Evolutionary conservation across 345 rosid species (phyloP), one percentile per base, ranked within the genome.

Genomic region (Salix viminalis): DNA sequence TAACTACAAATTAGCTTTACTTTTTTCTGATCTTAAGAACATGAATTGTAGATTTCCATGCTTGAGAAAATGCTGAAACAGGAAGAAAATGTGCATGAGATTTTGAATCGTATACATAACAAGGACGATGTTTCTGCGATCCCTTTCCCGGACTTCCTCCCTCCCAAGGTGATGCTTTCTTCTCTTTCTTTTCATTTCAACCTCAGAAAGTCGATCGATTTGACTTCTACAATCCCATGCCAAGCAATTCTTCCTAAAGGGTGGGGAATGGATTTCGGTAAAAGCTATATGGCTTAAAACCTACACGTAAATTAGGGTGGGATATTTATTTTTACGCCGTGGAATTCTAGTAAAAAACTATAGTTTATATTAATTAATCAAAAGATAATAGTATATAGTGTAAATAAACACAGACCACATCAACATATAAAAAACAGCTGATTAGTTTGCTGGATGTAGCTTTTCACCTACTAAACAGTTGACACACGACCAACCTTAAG

Each of bases 61-160:
- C 92, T 95, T 76, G 86, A 87, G 69, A 89, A 91, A 74, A 86
- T 91, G 97, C 81, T 95, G 75, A 84, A 86, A 70, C 96, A 92
- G 82, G 97, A 95, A 87, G 94, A 91, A 68, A 89, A 83, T 71
- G 86, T 89, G 87, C 92, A 88, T 67, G 91, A 89, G 78, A 83
- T 90, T 79, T 84, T 93, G 84, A 88, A 87, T 62, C 77, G 66
- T 23, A 85, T 89, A 12, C 93, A 90, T 75, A 73, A 80, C 82
- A 84, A 76, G 41, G 80, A 76, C 28, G 76, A 78, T 72, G 88
- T 83, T 64, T 83, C 89, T 42, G 80, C 82, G 28, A 76, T 89
- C 66, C 42, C 84, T 26, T 86, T 91, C 79, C 97, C 99, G 18
- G 82, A 79, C 46, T 89, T 86, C 77, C 91, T 94, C 69, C 97